Evolutionary conservation across 352 stramenopile species (phyloP).

Genomic region (Globisporangium cederbergense): DNA sequence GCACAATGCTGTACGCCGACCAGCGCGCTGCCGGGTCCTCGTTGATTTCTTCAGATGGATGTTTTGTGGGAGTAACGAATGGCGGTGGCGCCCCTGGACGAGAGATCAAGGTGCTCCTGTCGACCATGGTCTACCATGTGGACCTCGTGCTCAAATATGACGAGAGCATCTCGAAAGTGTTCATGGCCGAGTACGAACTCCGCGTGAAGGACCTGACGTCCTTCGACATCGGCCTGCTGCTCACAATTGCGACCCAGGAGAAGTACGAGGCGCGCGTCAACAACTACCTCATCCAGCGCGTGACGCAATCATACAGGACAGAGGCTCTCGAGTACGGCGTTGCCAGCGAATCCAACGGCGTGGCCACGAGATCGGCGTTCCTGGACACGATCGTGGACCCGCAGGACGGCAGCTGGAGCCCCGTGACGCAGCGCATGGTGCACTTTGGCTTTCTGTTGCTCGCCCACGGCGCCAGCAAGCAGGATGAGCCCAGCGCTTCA

Average conservation of each 20-base stretch:
- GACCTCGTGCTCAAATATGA: slow-evolving; percentile 49
- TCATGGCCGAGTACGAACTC: slow-evolving; percentile 39
- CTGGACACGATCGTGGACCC: slow-evolving; percentile 24
- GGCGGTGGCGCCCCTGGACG: slow-evolving; percentile 1
- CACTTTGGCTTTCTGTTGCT: slow-evolving; percentile 33
- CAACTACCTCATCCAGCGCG: slow-evolving; percentile 26
- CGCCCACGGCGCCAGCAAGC: slow-evolving; percentile 21
- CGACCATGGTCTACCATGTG: slow-evolving; percentile 56
- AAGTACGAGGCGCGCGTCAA: slow-evolving; percentile 30
- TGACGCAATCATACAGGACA: slow-evolving; percentile 22
- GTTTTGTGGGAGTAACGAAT: not conserved
- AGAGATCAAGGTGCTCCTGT: slow-evolving; percentile 33
- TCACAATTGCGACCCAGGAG: slow-evolving; percentile 32
- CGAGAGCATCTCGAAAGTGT: slow-evolving; percentile 29
- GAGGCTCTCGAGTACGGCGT: slow-evolving; percentile 5
- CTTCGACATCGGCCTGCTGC: slow-evolving; percentile 41
- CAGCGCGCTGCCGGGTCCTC: not conserved
- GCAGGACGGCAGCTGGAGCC: slow-evolving; percentile 32
- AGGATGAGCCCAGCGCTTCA: slow-evolving; percentile 15
- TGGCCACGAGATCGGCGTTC: slow-evolving; percentile 18
- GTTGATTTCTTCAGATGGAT: not conserved
- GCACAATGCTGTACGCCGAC: slow-evolving; percentile 1
- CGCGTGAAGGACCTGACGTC: slow-evolving; percentile 26
- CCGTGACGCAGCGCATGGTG: slow-evolving; percentile 33
- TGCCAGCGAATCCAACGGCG: not conserved